A percentile compares a stretch with the other conserved stretches of the same genome.
These are phyloP conservation scores for Neocallimastix lanati DNA, from an alignment of 192 early-diverging fungal genomes.

Conservation along the genomic window DNA sequence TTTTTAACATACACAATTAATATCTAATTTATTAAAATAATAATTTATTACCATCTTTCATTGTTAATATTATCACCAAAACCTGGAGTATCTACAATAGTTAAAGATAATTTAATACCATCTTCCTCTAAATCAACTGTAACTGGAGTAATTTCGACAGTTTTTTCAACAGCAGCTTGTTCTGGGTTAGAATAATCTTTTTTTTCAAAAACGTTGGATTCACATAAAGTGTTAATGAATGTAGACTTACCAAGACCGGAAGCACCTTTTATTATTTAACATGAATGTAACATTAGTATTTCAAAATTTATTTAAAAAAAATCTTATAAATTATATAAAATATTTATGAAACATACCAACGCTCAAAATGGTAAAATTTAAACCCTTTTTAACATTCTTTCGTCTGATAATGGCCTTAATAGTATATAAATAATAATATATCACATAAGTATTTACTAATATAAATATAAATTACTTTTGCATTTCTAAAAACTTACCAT, in stretches of 20 bases:
- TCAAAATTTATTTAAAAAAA: too few relatives aligned
- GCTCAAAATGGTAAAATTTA: slow-evolving; percentile 53
- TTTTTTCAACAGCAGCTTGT: slow-evolving; percentile 14
- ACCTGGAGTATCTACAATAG: slow-evolving; percentile 92
- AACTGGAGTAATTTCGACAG: slow-evolving; percentile 25
- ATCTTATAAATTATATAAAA: too few relatives aligned
- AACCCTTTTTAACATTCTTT: slow-evolving; percentile 91
- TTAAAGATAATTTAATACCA: slow-evolving; percentile 88
- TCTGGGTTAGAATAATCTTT: slow-evolving; percentile 2
- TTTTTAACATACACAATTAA: too few relatives aligned
- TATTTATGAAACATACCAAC: slow-evolving; percentile 19
- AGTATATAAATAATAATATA: too few relatives aligned
- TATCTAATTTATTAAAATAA: too few relatives aligned
- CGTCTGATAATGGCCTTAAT: slow-evolving; percentile 19
- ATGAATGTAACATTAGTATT: too few relatives aligned
- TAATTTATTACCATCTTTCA: slow-evolving; percentile 30
- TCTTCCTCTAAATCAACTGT: slow-evolving; percentile 79
- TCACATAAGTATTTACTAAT: too few relatives aligned
- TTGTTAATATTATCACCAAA: slow-evolving; percentile 55
- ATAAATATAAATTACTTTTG: too few relatives aligned
- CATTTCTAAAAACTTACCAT: too few relatives aligned
- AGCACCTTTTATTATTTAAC: slow-evolving; percentile 18
- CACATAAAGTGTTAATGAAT: slow-evolving; percentile 46
- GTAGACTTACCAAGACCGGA: slow-evolving; percentile 39
- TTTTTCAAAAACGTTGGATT: slow-evolving; percentile 10